phyloP scores from a whole-genome alignment of 164 flowering plant species.

The Tetracentron sinense region DNA sequence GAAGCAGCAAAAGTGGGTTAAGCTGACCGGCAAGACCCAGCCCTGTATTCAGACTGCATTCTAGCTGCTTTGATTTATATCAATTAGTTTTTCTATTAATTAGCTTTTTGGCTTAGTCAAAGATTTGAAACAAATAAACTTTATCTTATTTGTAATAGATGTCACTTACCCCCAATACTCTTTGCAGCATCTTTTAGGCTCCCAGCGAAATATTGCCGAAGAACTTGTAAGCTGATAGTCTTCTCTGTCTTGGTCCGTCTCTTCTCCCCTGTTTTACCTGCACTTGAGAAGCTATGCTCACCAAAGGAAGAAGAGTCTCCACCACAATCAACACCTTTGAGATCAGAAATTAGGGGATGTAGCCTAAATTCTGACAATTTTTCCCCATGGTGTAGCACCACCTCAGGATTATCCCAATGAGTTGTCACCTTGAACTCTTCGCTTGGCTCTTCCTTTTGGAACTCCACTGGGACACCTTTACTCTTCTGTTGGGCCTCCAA shows the following conservation, averaged over 20 bases:
- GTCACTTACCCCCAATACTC: constrained; percentile 73
- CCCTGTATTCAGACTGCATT: no score
- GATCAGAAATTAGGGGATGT: constrained; percentile 27
- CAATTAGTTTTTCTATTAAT: no score
- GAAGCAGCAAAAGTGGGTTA: no score
- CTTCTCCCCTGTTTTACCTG: constrained; percentile 41
- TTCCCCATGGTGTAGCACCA: constrained; percentile 14
- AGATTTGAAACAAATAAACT: no score
- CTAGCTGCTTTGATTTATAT: no score
- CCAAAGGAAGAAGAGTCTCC: constrained; percentile 37
- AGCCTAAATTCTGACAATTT: constrained; percentile 22
- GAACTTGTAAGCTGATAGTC: constrained; percentile 72
- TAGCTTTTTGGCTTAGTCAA: no score
- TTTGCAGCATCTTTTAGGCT: constrained; percentile 94
- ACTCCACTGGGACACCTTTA: constrained; percentile 23
- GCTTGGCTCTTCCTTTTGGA: constrained; percentile 23
- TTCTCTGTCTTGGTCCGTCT: constrained; percentile 69
- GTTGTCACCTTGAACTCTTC: constrained; percentile 28
- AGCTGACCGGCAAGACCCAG: no score
- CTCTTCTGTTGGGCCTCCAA: constrained; percentile 26
- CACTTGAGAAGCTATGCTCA: constrained; percentile 21
- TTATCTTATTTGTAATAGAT: no score
- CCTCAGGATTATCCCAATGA: constrained; percentile 30
- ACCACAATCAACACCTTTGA: constrained; percentile 24
- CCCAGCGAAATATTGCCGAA: constrained; percentile 78